These are phyloP conservation scores for Penicillium sp. DNA, from an alignment of 2,329 filamentous ascomycete genomes.

Conservation along the genomic window DNA sequence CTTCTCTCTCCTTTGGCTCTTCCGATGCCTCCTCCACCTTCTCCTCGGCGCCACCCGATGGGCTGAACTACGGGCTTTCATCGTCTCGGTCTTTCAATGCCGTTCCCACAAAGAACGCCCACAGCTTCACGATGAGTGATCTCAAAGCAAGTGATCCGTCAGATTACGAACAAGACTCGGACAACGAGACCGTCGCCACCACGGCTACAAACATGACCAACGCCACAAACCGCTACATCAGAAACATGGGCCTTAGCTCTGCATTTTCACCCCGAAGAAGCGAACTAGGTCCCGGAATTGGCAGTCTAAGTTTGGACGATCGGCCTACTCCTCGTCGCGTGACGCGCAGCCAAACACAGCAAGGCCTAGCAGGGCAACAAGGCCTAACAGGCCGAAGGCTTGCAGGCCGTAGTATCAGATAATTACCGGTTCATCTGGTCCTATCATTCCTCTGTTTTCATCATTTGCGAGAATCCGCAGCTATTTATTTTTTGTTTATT, in stretches of 20 bases:
- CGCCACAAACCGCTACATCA: conserved; percentile 33
- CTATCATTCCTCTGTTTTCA: neutral
- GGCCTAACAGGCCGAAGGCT: conserved; percentile 16
- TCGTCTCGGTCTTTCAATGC: conserved; percentile 21
- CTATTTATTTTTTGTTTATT: neutral
- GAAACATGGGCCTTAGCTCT: conserved; percentile 18
- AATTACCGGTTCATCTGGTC: neutral
- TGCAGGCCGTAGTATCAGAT: conserved; percentile 16
- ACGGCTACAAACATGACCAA: conserved; percentile 31
- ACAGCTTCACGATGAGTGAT: conserved; percentile 32
- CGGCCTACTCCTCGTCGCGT: conserved; percentile 28
- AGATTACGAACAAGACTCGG: conserved; percentile 34
- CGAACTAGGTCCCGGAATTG: conserved; percentile 32
- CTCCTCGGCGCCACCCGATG: conserved; percentile 20
- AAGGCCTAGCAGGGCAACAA: conserved; percentile 19
- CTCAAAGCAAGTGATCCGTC: conserved; percentile 32
- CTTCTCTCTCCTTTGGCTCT: conserved; percentile 32
- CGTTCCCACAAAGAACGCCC: conserved; percentile 17
- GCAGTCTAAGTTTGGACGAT: conserved; percentile 34
- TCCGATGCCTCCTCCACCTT: conserved; percentile 21
- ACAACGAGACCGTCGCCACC: conserved; percentile 35
- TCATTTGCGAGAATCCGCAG: neutral
- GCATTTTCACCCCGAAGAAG: conserved; percentile 29
- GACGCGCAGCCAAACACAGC: conserved; percentile 34
- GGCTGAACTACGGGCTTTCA: conserved; percentile 20